Base-by-base conservation (phyloP, 2,329 filamentous ascomycete genomes). In the Stylonectria norvegica region DNA sequence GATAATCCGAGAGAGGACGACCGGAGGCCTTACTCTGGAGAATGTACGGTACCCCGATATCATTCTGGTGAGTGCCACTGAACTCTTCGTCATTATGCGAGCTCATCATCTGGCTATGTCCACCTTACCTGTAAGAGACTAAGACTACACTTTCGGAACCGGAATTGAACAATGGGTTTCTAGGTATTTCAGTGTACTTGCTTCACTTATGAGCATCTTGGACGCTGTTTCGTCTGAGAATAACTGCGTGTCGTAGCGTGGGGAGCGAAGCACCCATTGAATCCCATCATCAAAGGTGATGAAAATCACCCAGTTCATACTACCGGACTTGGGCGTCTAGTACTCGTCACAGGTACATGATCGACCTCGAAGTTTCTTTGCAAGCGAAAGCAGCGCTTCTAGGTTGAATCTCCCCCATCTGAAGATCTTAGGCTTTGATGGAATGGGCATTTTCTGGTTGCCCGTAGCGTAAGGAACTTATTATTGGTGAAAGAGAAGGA, bases 31-130 rank as follows among this genome's bases (percentile, higher is more conserved):
- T 56, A 23, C 51, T 52, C 42, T 48, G 43, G 22, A 57, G 50
- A n/a, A 56, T 53, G 28, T 54, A 57, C 2, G 52, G 54, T 8
- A 56, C 36, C 2, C 49, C 51, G 3, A 55, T 47, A 7, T 44
- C 41, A 20, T 57, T 56, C 4, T 53, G 38, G 2, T 25, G 9
- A 27, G 28, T 34, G 8, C 39, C 42, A 16, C 52, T 55, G 19
- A 16, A 20, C 1, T 7, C n/a, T 15, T 14, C 8, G 20, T 33
- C 16, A 39, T 15, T 27, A 34, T 34, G 36, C 2, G 32, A 35
- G 29, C 35, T 23, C 37, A 19, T 25, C 8, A 14, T 34, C 11
- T 5, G 16, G 12, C 15, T 17, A n/a, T 20, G 20, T 27, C 16
- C n/a, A 32, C 12, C 14, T 27, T 23, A 49, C 53, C 48, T 50